Evolutionary conservation across 495 filamentous ascomycete species (phyloP), one percentile per base, ranked within the genome.

Genomic region (Xylaria sp.): DNA sequence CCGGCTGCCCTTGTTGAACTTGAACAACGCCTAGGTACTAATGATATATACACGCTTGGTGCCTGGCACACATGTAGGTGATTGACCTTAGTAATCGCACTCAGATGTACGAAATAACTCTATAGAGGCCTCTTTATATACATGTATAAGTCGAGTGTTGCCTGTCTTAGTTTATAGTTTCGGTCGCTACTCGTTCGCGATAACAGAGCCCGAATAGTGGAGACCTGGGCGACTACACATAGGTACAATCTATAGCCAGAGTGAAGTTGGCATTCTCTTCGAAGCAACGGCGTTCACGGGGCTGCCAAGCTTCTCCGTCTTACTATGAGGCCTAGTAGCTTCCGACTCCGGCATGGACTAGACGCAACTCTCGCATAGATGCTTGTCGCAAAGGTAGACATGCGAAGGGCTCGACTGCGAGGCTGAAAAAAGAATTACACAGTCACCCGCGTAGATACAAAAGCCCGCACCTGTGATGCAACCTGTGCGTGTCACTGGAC

Each of bases 341-440:
- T 61, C 67, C 43, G 67, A 52, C 43, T 62, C 43, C 67, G 41
- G 67, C 57, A 52, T 61, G 43, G 26, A 14, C n/a, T 12, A 26
- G 43, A 69, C 53, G 67, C 67, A 69, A 19, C 55, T 69, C 67
- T 69, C 57, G 67, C 67, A 50, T 61, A 52, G 57, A 29, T 55
- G 11, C 37, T 14, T 35, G 35, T 52, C 14, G 31, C 17, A 24
- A 40, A 35, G 29, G 29, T 40, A 66, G 3, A 35, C 9, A 15
- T 41, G 17, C 19, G 35, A 33, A 44, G 24, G 17, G 35, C 33
- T 35, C 48, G 19, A 19, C 48, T 57, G 37, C 26, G 14, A 68
- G 66, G 66, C 53, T 62, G 67, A 69, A 50, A 26, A 37, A 62
- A n/a, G 1, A 12, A 21, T n/a, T n/a, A 17, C 4, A 12, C 19